Conservation (phyloP, 2,329 filamentous ascomycete species). For the Pestalotiopsis fici region DNA sequence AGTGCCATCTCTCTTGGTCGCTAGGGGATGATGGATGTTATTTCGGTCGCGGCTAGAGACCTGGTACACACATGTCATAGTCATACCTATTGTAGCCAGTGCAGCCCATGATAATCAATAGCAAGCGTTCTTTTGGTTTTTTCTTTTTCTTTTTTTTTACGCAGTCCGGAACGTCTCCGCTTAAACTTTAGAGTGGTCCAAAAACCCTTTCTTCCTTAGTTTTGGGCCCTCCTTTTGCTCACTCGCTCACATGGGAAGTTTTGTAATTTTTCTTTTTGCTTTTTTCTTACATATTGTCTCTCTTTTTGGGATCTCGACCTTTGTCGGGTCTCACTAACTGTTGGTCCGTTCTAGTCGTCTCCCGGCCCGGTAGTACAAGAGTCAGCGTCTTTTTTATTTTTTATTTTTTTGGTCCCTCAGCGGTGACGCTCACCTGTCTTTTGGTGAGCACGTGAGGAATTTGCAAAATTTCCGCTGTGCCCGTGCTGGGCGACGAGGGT, state of each 20-base stretch:
- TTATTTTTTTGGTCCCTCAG: too few relatives aligned
- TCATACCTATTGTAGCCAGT: too few relatives aligned
- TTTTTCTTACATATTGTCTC: background rate
- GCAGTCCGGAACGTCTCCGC: background rate
- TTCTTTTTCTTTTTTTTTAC: too few relatives aligned
- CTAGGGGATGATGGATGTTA: too few relatives aligned
- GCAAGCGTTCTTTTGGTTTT: too few relatives aligned
- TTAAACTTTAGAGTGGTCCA: background rate
- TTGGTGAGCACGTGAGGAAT: background rate
- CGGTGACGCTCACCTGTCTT: background rate
- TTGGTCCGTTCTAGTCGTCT: background rate
- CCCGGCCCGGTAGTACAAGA: background rate
- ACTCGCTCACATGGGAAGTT: background rate
- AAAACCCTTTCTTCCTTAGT: background rate
- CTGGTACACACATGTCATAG: too few relatives aligned
- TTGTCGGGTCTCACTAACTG: background rate
- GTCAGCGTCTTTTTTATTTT: background rate
- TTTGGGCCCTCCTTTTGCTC: background rate
- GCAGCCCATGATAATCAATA: too few relatives aligned
- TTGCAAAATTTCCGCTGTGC: background rate
- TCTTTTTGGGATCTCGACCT: background rate
- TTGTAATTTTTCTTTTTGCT: background rate
- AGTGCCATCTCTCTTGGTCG: background rate
- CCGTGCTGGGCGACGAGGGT: background rate
- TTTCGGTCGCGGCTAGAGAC: too few relatives aligned